phyloP scores from a whole-genome alignment of 2,329 filamentous ascomycete species.

The Fusarium sp. region DNA sequence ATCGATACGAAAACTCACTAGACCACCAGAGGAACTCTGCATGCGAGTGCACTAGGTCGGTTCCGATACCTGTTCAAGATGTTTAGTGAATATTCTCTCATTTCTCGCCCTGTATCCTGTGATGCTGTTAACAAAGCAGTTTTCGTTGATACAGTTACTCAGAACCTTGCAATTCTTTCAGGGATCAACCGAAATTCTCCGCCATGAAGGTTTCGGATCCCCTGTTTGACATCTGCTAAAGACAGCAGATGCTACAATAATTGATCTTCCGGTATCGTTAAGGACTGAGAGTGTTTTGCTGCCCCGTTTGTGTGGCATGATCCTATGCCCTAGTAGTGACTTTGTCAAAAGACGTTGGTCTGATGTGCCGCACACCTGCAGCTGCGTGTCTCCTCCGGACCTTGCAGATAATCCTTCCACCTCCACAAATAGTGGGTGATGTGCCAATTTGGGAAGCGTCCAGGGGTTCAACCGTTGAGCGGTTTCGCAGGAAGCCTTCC shows the following conservation, averaged over 20 bases:
- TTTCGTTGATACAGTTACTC: neutral
- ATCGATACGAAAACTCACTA: constrained; percentile 2
- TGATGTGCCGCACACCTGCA: constrained; percentile 19
- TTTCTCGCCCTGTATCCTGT: neutral
- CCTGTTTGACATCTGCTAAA: constrained; percentile 10
- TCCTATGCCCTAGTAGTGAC: neutral
- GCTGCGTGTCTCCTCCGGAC: constrained; percentile 12
- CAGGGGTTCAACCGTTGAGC: constrained; percentile 28
- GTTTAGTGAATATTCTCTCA: constrained; percentile 7
- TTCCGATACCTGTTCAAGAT: constrained; percentile 29
- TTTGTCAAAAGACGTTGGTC: constrained; percentile 1
- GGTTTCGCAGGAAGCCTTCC: constrained; percentile 13
- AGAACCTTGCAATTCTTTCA: constrained; percentile 1
- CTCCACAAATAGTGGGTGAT: constrained; percentile 17
- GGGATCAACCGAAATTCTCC: neutral
- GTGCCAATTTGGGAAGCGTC: constrained; percentile 16
- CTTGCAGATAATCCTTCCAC: constrained; percentile 12
- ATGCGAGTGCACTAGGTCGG: constrained; percentile 5
- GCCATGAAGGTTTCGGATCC: neutral
- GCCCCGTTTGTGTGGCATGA: constrained; percentile 28
- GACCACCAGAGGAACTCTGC: constrained; percentile 11
- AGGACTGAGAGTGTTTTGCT: neutral
- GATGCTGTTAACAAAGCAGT: neutral
- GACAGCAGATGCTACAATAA: neutral
- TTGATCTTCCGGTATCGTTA: constrained; percentile 1